These are phyloP conservation scores for Aureobasidium musti DNA, from an alignment of 2,329 filamentous ascomycete species.

Conservation along the genomic window DNA sequence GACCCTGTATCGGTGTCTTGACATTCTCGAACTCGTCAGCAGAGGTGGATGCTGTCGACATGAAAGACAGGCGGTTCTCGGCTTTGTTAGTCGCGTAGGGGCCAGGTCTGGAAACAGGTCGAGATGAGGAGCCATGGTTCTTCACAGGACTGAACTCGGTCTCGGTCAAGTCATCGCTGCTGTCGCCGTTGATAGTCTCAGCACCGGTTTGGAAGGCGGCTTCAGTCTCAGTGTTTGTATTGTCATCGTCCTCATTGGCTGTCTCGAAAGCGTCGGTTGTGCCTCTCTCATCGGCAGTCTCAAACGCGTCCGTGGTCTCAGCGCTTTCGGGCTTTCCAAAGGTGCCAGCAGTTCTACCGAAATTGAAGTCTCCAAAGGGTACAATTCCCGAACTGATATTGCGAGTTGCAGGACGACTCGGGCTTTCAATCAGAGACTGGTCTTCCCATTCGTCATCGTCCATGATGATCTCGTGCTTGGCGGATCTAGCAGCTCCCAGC, in stretches of 20 bases:
- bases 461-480: slow-evolving; percentile 73
- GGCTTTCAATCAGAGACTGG: slow-evolving; percentile 62
- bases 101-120: slow-evolving; percentile 38
- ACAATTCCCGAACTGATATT: slow-evolving; percentile 31
- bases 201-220: slow-evolving; percentile 86
- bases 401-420: slow-evolving; percentile 49
- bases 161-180: slow-evolving; percentile 76
- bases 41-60: slow-evolving; percentile 88
- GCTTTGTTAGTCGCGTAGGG: slow-evolving; percentile 51
- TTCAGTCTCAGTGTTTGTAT: slow-evolving; percentile 76
- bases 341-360: slow-evolving; percentile 25
- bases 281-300: slow-evolving; percentile 62
- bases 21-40: slow-evolving; percentile 69
- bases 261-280: slow-evolving; percentile 66
- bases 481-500: slow-evolving; percentile 72
- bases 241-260: slow-evolving; percentile 69
- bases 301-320: slow-evolving; percentile 66
- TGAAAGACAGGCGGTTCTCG: slow-evolving; percentile 67
- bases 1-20: slow-evolving; percentile 64
- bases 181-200: slow-evolving; percentile 69
- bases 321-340: slow-evolving; percentile 40
- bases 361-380: slow-evolving; percentile 19
- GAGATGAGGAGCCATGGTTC: slow-evolving; percentile 35
- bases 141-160: slow-evolving; percentile 62
- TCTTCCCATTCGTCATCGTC: slow-evolving; percentile 93